Evolutionary conservation across 169 alveolate genomes (phyloP).

Genomic region (Eimeria zaria): DNA sequence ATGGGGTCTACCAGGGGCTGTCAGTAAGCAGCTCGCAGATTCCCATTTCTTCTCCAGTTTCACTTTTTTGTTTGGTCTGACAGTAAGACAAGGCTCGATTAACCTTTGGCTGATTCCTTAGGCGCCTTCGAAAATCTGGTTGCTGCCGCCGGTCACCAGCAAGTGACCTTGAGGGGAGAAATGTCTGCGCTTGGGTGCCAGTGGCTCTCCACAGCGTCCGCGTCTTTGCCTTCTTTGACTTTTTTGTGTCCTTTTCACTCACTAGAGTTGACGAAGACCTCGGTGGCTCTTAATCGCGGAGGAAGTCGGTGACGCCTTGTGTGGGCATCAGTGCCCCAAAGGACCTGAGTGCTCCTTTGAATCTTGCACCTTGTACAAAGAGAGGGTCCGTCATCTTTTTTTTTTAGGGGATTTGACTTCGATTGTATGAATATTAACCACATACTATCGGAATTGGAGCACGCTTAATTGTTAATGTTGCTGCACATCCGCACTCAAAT

Average conservation of each 20-base stretch:
- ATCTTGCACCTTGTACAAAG: background rate
- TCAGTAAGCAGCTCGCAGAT: background rate
- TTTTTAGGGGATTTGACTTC: background rate
- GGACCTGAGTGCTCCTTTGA: background rate
- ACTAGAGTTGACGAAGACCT: background rate
- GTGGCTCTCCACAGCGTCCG: background rate
- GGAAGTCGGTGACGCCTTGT: background rate
- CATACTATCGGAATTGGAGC: background rate
- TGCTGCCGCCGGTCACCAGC: conserved; percentile 17
- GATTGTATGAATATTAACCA: background rate
- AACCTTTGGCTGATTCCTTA: background rate
- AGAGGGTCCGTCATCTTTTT: background rate
- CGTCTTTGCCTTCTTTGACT: background rate
- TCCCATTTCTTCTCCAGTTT: background rate
- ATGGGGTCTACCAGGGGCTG: conserved; percentile 17
- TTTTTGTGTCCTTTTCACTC: background rate
- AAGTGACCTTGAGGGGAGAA: conserved; percentile 4
- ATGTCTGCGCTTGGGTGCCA: background rate
- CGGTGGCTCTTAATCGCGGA: background rate
- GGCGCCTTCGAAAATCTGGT: background rate
- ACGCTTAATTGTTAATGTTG: background rate
- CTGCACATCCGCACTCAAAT: background rate
- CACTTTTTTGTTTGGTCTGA: conserved; percentile 6
- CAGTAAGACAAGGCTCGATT: background rate
- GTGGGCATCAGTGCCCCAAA: background rate